Percentiles rank a stretch among this genome's conserved stretches.
Conservation (phyloP, 2,329 filamentous ascomycete genomes). For the Exophiala mesophila region DNA sequence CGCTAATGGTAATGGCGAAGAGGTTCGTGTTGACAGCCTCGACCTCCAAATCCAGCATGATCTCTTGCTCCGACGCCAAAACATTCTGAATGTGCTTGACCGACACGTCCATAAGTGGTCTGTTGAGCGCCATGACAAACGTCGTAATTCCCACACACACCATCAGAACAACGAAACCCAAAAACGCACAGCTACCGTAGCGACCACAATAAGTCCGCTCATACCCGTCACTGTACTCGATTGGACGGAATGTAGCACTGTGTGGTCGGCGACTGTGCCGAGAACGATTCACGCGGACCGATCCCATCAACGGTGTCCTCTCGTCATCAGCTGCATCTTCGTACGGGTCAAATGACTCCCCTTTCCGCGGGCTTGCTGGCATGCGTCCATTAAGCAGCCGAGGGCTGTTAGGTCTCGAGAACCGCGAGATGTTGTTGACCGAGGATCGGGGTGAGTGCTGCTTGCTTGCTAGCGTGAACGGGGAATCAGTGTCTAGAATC, state of each 20-base stretch:
- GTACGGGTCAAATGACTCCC: conserved; percentile 73
- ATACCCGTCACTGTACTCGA: conserved; percentile 68
- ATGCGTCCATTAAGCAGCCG: conserved; percentile 49
- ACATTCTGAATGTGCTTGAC: conserved; percentile 82
- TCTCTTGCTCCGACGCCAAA: conserved; percentile 85
- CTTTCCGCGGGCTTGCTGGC: conserved; percentile 47
- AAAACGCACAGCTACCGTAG: conserved; percentile 79
- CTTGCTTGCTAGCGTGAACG: conserved; percentile 64
- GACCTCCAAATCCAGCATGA: conserved; percentile 89
- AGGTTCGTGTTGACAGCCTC: conserved; percentile 89
- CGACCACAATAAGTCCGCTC: conserved; percentile 62
- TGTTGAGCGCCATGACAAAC: conserved; percentile 87
- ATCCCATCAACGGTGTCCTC: conserved; percentile 71
- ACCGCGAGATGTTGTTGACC: conserved; percentile 42
- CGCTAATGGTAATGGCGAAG: conserved; percentile 76
- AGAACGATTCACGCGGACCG: conserved; percentile 59
- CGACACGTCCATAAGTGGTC: conserved; percentile 73
- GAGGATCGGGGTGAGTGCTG: conserved; percentile 56
- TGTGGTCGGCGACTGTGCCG: conserved; percentile 51
- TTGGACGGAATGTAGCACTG: conserved; percentile 58
- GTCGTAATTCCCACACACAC: conserved; percentile 80
- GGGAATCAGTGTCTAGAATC: conserved; percentile 71
- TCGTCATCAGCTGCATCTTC: conserved; percentile 82
- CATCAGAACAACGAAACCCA: conserved; percentile 75
- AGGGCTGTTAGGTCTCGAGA: conserved; percentile 67